Percentiles rank a stretch among this genome's conserved stretches.
Conservation (phyloP, 2,329 filamentous ascomycete species). For the Aspergillus fumigatus region DNA sequence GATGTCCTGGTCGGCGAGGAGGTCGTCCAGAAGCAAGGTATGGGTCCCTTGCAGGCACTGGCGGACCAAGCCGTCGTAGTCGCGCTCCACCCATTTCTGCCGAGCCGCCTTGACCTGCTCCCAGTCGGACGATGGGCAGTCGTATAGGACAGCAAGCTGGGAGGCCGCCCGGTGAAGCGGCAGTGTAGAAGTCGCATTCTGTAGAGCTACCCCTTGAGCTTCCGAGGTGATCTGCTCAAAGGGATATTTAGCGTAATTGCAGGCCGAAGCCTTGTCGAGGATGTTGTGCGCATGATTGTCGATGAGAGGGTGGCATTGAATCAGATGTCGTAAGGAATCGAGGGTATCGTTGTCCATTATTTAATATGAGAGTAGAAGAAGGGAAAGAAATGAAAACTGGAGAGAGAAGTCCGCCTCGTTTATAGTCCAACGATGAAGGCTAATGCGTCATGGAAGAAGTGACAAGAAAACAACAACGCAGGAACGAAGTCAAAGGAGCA, state of each 20-base stretch:
- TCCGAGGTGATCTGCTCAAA: slow-evolving; percentile 66
- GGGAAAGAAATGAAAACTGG: not conserved
- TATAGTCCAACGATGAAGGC: not conserved
- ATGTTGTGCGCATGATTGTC: slow-evolving; percentile 48
- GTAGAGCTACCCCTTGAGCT: slow-evolving; percentile 64
- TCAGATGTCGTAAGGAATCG: slow-evolving; percentile 31
- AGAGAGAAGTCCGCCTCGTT: not conserved
- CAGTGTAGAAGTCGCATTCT: slow-evolving; percentile 58
- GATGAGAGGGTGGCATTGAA: slow-evolving; percentile 41
- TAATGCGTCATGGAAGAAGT: not conserved
- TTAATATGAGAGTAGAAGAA: not conserved
- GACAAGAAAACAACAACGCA: slow-evolving; percentile 1
- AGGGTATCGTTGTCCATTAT: slow-evolving; percentile 20
- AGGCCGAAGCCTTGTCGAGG: slow-evolving; percentile 29
- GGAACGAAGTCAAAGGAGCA: not conserved
- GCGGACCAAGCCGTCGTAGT: slow-evolving; percentile 55
- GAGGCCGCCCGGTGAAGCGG: slow-evolving; percentile 66
- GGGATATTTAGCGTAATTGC: slow-evolving; percentile 37
- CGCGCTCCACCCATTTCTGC: slow-evolving; percentile 42
- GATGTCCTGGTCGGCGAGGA: slow-evolving; percentile 55
- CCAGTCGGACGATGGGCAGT: slow-evolving; percentile 59
- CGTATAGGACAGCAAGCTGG: slow-evolving; percentile 63
- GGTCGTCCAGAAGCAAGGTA: slow-evolving; percentile 73
- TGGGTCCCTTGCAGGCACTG: slow-evolving; percentile 69
- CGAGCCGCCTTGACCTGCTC: slow-evolving; percentile 49